Evolutionary conservation across 805 yeast genomes (phyloP), one percentile per base, ranked within the genome.

Genomic region (Soucietia sequanensis): DNA sequence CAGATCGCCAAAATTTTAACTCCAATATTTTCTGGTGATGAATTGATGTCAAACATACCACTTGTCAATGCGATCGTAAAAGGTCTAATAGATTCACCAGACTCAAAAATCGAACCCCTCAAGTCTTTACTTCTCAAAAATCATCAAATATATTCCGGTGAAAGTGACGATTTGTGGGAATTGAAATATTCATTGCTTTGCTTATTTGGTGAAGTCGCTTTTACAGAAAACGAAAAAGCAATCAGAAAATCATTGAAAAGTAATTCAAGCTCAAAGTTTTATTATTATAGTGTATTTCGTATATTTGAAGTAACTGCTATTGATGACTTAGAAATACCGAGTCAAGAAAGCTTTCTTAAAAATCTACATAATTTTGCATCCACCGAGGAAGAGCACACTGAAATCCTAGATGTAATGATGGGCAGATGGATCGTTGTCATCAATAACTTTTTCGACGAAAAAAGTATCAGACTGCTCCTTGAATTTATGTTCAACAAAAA

Each of bases 341-440:
- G n/a, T n/a, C n/a, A n/a, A n/a, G n/a, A n/a, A n/a, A n/a, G n/a
- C n/a, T n/a, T n/a, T n/a, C n/a, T n/a, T n/a, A n/a, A n/a, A n/a
- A n/a, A n/a, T n/a, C n/a, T n/a, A n/a, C n/a, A n/a, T n/a, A n/a
- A n/a, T n/a, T n/a, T n/a, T n/a, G n/a, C n/a, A n/a, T n/a, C n/a
- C n/a, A n/a, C n/a, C n/a, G n/a, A n/a, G n/a, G n/a, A n/a, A n/a
- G n/a, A n/a, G n/a, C n/a, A n/a, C n/a, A n/a, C n/a, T n/a, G n/a
- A n/a, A n/a, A n/a, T n/a, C n/a, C n/a, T n/a, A n/a, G n/a, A n/a
- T n/a, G n/a, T n/a, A n/a, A n/a, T n/a, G n/a, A n/a, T n/a, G n/a
- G n/a, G n/a, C n/a, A n/a, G n/a, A n/a, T 83, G 88, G 88, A 47
- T 70, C 25, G 72, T 80, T 1, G 39, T 81, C 1, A 35, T 70